A percentile compares a stretch with the other conserved stretches of the same genome.
Conservation (phyloP, 768 basidiomycete genomes). For the Suillus subaureus region DNA sequence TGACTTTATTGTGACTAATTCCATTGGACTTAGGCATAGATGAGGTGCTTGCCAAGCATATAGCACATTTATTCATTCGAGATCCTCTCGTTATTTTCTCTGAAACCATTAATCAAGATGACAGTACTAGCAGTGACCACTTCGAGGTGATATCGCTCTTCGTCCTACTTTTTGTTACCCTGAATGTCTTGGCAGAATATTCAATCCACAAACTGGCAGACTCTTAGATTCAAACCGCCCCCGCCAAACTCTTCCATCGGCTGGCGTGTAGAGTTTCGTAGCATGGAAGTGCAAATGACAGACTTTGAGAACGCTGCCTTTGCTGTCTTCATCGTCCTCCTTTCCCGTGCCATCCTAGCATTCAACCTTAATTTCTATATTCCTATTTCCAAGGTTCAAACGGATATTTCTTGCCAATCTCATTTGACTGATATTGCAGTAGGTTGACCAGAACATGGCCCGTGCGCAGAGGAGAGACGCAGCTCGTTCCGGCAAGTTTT, state of each 20-base stretch:
- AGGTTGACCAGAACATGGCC: slow-evolving; percentile 98
- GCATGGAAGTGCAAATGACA: slow-evolving; percentile 99
- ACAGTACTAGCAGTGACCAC: slow-evolving; percentile 85
- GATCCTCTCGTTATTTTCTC: slow-evolving; percentile 96
- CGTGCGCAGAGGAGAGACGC: slow-evolving; percentile 88
- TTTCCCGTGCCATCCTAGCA: slow-evolving; percentile 90
- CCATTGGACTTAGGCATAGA: slow-evolving; percentile 67
- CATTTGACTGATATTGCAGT: slow-evolving; percentile 11
- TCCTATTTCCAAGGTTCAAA: slow-evolving; percentile 87
- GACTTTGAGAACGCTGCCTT: slow-evolving; percentile 99
- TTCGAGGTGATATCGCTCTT: slow-evolving; percentile 70
- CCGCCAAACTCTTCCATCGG: slow-evolving; percentile 91
- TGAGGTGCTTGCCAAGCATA: slow-evolving; percentile 82
- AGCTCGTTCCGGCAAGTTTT: slow-evolving; percentile 72
- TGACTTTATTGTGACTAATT: not conserved
- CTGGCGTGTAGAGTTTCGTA: slow-evolving; percentile 98
- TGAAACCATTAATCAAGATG: slow-evolving; percentile 93
- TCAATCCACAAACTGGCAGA: slow-evolving; percentile 99
- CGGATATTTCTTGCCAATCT: not conserved
- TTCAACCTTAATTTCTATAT: slow-evolving; percentile 95
- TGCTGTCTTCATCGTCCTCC: slow-evolving; percentile 89
- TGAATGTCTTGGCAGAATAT: slow-evolving; percentile 65
- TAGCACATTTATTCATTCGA: slow-evolving; percentile 95
- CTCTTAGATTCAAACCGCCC: slow-evolving; percentile 96
- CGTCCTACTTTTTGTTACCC: slow-evolving; percentile 2